Evolutionary conservation across 2,329 filamentous ascomycete genomes (phyloP).

Genomic region (Lecanicillium sp.): DNA sequence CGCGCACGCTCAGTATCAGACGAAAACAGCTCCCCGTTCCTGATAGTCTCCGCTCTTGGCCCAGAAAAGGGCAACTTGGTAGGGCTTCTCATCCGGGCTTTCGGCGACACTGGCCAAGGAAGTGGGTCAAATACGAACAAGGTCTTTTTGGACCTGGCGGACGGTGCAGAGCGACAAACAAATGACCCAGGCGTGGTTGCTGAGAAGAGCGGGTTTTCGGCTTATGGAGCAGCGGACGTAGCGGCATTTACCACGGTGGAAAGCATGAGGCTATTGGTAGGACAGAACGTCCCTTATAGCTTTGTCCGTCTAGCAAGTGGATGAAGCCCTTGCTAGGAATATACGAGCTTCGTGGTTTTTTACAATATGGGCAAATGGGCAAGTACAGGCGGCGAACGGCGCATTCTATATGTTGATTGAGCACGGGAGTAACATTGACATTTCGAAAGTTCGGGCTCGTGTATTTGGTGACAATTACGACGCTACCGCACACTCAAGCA

Average conservation of each 20-base stretch:
- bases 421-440: too few relatives aligned
- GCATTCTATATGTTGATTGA: not conserved
- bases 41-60: constrained; percentile 70
- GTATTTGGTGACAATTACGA: not conserved
- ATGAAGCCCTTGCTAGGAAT: constrained; percentile 31
- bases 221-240: constrained; percentile 72
- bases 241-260: constrained; percentile 80
- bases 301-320: constrained; percentile 69
- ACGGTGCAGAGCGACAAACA: constrained; percentile 42
- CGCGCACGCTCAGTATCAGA: constrained; percentile 40
- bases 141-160: constrained; percentile 74
- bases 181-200: constrained; percentile 63
- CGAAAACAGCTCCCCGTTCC: constrained; percentile 56
- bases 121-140: constrained; percentile 39
- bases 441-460: not conserved
- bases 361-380: not conserved
- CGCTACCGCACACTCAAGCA: too few relatives aligned
- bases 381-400: not conserved
- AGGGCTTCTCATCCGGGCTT: constrained; percentile 68
- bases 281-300: constrained; percentile 81
- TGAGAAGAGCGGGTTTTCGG: constrained; percentile 66
- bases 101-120: constrained; percentile 33
- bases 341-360: not conserved
- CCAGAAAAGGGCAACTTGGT: constrained; percentile 73
- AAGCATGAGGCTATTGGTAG: constrained; percentile 67